Evolutionary conservation across 306 rosid species (phyloP).

Genomic region (Chamaecrista fasciculata): DNA sequence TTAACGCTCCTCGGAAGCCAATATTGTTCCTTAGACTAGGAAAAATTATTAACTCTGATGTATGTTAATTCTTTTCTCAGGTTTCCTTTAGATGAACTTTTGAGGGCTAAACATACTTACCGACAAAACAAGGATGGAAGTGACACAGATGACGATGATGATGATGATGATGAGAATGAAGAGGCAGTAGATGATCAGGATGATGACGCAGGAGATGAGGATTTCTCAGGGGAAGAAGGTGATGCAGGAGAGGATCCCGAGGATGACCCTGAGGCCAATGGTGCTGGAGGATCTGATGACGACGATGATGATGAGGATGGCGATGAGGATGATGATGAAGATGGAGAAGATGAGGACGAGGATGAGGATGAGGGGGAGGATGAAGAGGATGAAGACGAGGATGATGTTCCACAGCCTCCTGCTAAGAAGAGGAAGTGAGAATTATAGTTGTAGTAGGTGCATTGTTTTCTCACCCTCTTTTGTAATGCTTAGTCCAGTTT

Average conservation of each 20-base stretch:
- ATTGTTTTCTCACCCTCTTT: constrained; percentile 5
- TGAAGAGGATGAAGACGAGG: constrained; percentile 52
- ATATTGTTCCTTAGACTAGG: not conserved
- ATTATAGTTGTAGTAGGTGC: constrained; percentile 1
- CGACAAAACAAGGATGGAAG: constrained; percentile 54
- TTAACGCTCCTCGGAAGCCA: not conserved
- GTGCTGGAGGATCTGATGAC: constrained; percentile 44
- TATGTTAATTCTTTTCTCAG: constrained; percentile 35
- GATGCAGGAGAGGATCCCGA: constrained; percentile 59
- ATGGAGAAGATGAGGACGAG: constrained; percentile 24
- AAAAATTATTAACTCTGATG: constrained; percentile 2
- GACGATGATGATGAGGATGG: constrained; percentile 32
- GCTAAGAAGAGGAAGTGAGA: constrained; percentile 73
- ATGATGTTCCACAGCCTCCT: constrained; percentile 70
- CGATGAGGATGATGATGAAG: constrained; percentile 15
- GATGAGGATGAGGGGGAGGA: constrained; percentile 32
- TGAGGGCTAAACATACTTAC: constrained; percentile 25
- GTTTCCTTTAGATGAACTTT: constrained; percentile 59
- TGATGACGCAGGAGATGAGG: constrained; percentile 58
- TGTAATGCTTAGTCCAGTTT: constrained; percentile 21
- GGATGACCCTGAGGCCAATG: constrained; percentile 61
- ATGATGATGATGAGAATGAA: constrained; percentile 37
- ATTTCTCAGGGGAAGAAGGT: constrained; percentile 62
- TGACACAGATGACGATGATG: constrained; percentile 56
- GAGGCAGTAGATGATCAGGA: constrained; percentile 39